Evolutionary conservation across 176 grass and related monocot genomes (phyloP).

Genomic region (Cenchrus purpureus): DNA sequence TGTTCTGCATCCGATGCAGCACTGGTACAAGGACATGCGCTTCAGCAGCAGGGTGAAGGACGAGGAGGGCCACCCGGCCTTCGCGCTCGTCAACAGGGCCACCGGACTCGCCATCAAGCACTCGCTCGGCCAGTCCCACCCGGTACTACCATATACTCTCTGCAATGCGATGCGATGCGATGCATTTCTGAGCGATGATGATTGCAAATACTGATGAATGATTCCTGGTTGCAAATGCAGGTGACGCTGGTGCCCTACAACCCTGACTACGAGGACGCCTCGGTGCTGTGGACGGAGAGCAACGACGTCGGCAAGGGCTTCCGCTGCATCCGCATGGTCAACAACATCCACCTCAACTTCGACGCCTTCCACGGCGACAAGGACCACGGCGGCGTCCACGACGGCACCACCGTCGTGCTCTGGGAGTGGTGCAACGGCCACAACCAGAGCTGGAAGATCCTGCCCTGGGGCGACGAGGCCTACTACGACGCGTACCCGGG

Average conservation of each 20-base stretch:
- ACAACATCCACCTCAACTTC: conserved; percentile 75
- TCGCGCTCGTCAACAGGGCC: conserved; percentile 69
- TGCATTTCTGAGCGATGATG: too few relatives aligned
- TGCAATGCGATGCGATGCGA: too few relatives aligned
- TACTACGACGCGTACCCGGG: not conserved
- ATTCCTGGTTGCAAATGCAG: conserved; percentile 3
- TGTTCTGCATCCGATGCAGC: conserved; percentile 15
- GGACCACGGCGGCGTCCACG: conserved; percentile 68
- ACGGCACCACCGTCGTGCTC: conserved; percentile 72
- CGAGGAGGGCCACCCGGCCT: conserved; percentile 61
- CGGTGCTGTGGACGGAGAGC: conserved; percentile 80
- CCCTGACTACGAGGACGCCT: conserved; percentile 56
- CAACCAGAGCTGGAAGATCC: conserved; percentile 87
- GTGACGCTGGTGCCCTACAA: conserved; percentile 59
- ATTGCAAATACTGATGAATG: too few relatives aligned
- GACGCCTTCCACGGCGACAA: conserved; percentile 79
- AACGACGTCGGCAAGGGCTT: conserved; percentile 66
- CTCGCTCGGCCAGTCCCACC: conserved; percentile 78
- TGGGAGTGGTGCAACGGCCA: conserved; percentile 77
- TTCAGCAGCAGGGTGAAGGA: conserved; percentile 68
- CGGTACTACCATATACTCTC: conserved; percentile 21
- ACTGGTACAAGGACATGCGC: conserved; percentile 85
- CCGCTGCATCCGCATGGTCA: conserved; percentile 89
- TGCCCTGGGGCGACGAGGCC: conserved; percentile 51
- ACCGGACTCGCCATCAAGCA: conserved; percentile 82